Evolutionary conservation across 2,329 filamentous ascomycete genomes (phyloP), one percentile per base, ranked within the genome.

Genomic region (Orbilia oligospora): DNA sequence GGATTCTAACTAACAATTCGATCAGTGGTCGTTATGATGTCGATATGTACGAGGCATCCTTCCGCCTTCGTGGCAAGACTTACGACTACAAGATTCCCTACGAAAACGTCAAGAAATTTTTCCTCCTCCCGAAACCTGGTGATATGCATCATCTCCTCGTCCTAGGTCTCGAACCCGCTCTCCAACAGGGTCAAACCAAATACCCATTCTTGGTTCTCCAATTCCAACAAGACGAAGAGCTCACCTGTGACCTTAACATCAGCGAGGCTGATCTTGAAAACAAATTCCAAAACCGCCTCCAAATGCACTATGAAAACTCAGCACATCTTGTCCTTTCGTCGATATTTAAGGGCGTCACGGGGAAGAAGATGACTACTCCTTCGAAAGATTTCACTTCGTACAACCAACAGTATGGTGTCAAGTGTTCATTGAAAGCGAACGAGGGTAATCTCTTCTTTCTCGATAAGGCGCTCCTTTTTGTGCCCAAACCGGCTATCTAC

Each of bases 81-180:
- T 99, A 99, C 87, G 97, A 99, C 87, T 99, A 99, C 90, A 99
- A 99, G 89, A 98, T 99, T 81, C 94, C 97, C 84, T 99, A 97
- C 86, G 93, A 97, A 73, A 90, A 91, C 63, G 94, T 98, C 86
- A 99, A 99, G 88, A 98, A 98, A 85, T 98, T 98, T 84, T 97
- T 99, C 91, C 89, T 98, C 33, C 90, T 99, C 5, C 96, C 96
- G 58, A 99, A 99, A 86, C 96, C 96, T n/a, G 96, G 99, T 84
- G 96, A 99, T 81, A 90, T 96, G 82, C 96, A 99, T 84, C 94
- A 92, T 81, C 92, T 99, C 87, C 93, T 99, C 81, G 95, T 93
- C 80, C 91, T 99, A 81, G 96, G 97, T 68, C 88, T 99, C 41
- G 96, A 99, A 83, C 96, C 96, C 24, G 96, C 96, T 41, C 89